Base-by-base conservation (phyloP, 2,329 filamentous ascomycete genomes). In the Aspergillus bombycis region DNA sequence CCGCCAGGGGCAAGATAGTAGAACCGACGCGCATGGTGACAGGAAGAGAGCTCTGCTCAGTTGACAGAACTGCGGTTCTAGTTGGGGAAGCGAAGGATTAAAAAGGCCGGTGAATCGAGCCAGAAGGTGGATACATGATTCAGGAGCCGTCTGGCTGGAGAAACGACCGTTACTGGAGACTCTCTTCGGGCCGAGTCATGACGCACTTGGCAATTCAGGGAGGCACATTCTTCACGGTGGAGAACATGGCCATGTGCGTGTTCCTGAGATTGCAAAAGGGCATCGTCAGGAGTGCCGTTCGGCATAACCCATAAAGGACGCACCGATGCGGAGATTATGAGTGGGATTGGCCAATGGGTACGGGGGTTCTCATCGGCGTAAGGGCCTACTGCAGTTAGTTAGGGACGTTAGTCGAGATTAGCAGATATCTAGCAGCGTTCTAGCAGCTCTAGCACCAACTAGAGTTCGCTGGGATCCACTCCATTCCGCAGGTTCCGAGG, bases 1-100 rank as follows among this genome's bases (percentile, higher is more conserved):
- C 62, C 41, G 53, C 58, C 32, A 68, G 61, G 45, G 70, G 62
- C 8, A 68, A 57, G 26, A 66, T 28, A 32, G 41, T 32, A 23
- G 67, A 66, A 21, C 52, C 52, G n/a, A 67, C 36, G 46, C 66
- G 70, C 71, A 74, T 72, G 48, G 38, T 64, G 60, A 62, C 26
- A 43, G 12, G 21, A 34, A n/a, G 50, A n/a, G 50, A 53, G 30
- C 28, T 53, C 50, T 53, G 23, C 23, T 26, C 45, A 26, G 23
- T 23, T 16, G 45, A 48, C 16, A 38, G 23, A 26, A 26, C 45
- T 14, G n/a, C 14, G 8, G 21, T 28, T 36, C 45, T 12, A 3
- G 23, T 48, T 23, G 19, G 50, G 50, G 50, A 32, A 53, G 28
- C 34, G 30, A 53, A 53, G 26, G 23, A 53, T 30, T n/a, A 30